Base-by-base conservation (phyloP, 176 grass and related monocot species). In the Calamus simplicifolius region DNA sequence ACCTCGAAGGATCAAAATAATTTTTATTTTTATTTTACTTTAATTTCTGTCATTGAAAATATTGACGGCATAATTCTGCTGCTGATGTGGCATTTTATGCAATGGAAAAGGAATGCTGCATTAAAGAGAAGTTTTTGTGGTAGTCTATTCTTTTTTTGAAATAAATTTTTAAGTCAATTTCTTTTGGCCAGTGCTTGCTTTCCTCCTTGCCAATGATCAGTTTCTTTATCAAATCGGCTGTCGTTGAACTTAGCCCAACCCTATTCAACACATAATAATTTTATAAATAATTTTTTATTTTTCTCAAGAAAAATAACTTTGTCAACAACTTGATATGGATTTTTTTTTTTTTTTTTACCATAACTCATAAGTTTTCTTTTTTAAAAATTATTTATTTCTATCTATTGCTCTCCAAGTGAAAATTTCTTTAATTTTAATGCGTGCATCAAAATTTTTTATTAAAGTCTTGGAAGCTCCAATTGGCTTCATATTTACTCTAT, bases 241-340 rank as follows among this genome's bases (percentile, higher is more conserved):
- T n/a, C n/a, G n/a, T n/a, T n/a, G n/a, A n/a, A n/a, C n/a, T n/a
- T n/a, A n/a, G n/a, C n/a, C n/a, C n/a, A n/a, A n/a, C 21, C 21
- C 21, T 23, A 23, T 1, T 1, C 1, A 23, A 23, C 21, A 23
- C 28, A 19, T 66, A 29, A 13, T 67, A 30, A 27, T 43, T n/a
- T 74, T 27, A 54, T 70, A 19, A 23, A 25, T 27, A 17, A 19
- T 27, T 6, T 51, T 56, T 4, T 4, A 56, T 25, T 71, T 51
- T 69, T 59, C 75, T 26, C 57, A 96, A 86, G 82, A 72, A 85
- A 75, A 80, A 69, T 21, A 38, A 70, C 2, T 49, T 90, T 61
- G 61, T 55, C 67, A 73, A 63, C 31, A 23, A 67, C 67, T 64
- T 83, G 17, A 60, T 25, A 5, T 30, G 67, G 19, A 75, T 72